phyloP scores from a whole-genome alignment of 2,329 filamentous ascomycete species.

The Onygena corvina region DNA sequence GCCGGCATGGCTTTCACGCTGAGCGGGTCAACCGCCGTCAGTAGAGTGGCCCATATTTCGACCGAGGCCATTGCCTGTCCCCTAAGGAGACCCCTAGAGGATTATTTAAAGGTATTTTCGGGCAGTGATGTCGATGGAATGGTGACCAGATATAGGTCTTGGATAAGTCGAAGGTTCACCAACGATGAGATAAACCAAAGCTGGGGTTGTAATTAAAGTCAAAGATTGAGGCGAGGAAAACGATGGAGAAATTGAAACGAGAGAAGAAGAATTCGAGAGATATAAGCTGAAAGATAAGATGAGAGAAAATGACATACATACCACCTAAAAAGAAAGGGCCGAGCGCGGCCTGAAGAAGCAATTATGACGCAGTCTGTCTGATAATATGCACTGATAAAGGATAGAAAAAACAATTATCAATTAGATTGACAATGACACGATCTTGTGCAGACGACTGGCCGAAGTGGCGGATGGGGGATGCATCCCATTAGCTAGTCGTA shows the following conservation, averaged over 20 bases:
- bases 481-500: not conserved
- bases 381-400: not conserved
- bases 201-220: too few species aligned
- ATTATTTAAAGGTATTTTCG: too few species aligned
- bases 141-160: too few species aligned
- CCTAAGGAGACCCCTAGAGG: not conserved
- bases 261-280: not conserved
- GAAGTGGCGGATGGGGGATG: not conserved
- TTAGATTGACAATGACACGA: not conserved
- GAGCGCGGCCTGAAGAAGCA: not conserved
- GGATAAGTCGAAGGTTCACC: too few species aligned
- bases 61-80: constrained; percentile 24
- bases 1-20: constrained; percentile 30
- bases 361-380: not conserved
- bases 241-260: too few species aligned
- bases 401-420: constrained; percentile 2
- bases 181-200: too few species aligned
- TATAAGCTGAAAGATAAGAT: not conserved
- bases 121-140: too few species aligned
- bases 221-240: too few species aligned
- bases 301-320: not conserved
- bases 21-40: constrained; percentile 28
- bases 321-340: too few species aligned
- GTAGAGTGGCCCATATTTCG: constrained; percentile 28
- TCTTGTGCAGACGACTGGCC: not conserved